phyloP scores from a whole-genome alignment of 129 eudicot species.

The Flaveria bidentis region DNA sequence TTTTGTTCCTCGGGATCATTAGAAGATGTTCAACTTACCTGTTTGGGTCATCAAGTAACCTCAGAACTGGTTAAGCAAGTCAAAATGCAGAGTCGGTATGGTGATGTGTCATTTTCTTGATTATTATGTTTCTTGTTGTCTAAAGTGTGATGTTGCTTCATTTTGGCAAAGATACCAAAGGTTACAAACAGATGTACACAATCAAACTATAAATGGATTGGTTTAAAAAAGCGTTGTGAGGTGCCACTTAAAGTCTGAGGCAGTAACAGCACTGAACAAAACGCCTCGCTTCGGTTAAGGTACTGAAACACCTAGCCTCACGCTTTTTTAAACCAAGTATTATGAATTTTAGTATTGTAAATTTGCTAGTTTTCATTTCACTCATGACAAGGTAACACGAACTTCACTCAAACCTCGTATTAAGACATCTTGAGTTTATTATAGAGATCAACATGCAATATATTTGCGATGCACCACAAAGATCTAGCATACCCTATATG shows the following conservation, averaged over 20 bases:
- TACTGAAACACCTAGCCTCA: too few relatives aligned
- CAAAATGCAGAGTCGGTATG: not conserved
- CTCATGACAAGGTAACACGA: not conserved
- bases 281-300: too few relatives aligned
- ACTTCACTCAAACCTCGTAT: not conserved
- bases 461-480: not conserved
- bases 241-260: too few relatives aligned
- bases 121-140: not conserved
- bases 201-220: constrained; percentile 2
- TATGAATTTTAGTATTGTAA: too few relatives aligned
- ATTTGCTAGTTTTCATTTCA: not conserved
- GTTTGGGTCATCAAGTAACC: not conserved
- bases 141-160: not conserved
- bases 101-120: not conserved
- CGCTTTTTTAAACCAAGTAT: too few relatives aligned
- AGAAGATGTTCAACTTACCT: not conserved
- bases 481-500: constrained; percentile 3
- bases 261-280: too few relatives aligned
- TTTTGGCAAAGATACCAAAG: not conserved
- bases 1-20: not conserved
- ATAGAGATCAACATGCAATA: constrained; percentile 1
- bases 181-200: not conserved
- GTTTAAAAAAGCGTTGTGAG: too few relatives aligned
- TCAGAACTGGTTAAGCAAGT: not conserved
- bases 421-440: not conserved